phyloP scores from a whole-genome alignment of 2,329 filamentous ascomycete species.

The Phialophora tarda region DNA sequence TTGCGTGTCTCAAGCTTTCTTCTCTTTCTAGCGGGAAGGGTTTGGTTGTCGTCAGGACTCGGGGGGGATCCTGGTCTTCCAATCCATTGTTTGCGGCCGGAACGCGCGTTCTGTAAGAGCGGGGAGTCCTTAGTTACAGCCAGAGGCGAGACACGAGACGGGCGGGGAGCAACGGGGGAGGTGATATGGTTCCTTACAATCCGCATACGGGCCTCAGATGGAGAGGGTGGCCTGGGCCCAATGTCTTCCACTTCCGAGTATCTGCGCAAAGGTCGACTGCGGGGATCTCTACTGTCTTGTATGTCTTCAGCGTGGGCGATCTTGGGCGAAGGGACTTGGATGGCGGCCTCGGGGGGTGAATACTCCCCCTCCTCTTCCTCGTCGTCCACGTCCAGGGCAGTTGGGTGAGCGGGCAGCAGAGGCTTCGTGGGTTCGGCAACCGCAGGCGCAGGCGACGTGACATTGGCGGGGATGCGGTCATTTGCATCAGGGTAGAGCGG shows the following conservation, averaged over 20 bases:
- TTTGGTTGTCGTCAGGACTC: constrained; percentile 41
- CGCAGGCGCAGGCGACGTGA: constrained; percentile 4
- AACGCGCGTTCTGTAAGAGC: constrained; percentile 62
- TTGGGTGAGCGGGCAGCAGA: constrained; percentile 9
- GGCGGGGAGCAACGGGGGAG: constrained; percentile 75
- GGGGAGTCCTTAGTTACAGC: constrained; percentile 58
- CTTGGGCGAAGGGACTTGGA: constrained; percentile 43
- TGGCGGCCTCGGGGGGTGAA: constrained; percentile 52
- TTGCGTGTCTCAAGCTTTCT: constrained; percentile 52
- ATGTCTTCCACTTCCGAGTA: constrained; percentile 39
- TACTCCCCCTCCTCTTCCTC: constrained; percentile 55
- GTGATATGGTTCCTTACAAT: constrained; percentile 75
- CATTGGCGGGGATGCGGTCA: constrained; percentile 16
- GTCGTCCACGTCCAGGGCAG: constrained; percentile 42
- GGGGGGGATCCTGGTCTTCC: constrained; percentile 52
- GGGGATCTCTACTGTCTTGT: constrained; percentile 38
- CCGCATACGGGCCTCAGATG: constrained; percentile 56
- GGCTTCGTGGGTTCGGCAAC: constrained; percentile 16
- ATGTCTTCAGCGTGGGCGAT: constrained; percentile 24
- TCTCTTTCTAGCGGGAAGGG: constrained; percentile 58
- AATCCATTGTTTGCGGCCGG: constrained; percentile 41
- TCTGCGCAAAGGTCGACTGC: constrained; percentile 37
- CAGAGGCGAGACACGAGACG: constrained; percentile 69
- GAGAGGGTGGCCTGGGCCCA: constrained; percentile 34
- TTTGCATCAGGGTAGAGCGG: constrained; percentile 27